Evolutionary conservation across 305 asterid species (phyloP).

Genomic region (Fraxinus velutina): DNA sequence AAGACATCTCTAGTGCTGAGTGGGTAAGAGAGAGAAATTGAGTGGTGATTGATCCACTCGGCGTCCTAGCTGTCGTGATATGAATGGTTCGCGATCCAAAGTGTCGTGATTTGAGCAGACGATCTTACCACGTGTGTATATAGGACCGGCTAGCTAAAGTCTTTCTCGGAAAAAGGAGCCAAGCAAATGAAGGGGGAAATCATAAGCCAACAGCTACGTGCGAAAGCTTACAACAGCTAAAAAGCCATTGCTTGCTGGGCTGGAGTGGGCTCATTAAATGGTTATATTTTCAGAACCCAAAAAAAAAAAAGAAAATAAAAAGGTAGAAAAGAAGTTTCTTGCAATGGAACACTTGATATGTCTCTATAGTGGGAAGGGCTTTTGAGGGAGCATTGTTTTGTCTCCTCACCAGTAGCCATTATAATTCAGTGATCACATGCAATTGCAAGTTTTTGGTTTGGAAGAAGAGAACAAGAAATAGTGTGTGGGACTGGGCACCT

Average conservation of each 20-base stretch:
- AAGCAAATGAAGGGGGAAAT: neutral
- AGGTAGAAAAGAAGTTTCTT: neutral
- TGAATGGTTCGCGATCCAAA: neutral
- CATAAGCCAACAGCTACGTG: neutral
- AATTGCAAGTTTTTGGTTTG: constrained; percentile 6
- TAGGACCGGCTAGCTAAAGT: neutral
- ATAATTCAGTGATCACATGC: constrained; percentile 34
- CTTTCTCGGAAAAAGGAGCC: neutral
- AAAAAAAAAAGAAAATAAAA: neutral
- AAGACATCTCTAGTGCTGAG: neutral
- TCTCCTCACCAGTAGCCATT: constrained; percentile 27
- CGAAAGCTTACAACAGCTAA: neutral
- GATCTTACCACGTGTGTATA: neutral
- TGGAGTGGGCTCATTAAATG: neutral
- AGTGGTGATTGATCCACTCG: neutral
- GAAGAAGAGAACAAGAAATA: constrained; percentile 15
- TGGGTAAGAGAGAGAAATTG: neutral
- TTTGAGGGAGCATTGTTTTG: constrained; percentile 23
- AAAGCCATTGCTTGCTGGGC: neutral
- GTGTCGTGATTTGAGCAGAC: neutral
- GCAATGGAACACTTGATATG: constrained; percentile 17
- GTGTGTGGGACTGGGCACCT: constrained; percentile 35
- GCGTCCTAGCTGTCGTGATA: neutral
- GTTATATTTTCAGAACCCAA: neutral
- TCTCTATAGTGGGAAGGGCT: constrained; percentile 7